Evolutionary conservation across 441 rosid species (phyloP).

Genomic region (Pelargonium australe): DNA sequence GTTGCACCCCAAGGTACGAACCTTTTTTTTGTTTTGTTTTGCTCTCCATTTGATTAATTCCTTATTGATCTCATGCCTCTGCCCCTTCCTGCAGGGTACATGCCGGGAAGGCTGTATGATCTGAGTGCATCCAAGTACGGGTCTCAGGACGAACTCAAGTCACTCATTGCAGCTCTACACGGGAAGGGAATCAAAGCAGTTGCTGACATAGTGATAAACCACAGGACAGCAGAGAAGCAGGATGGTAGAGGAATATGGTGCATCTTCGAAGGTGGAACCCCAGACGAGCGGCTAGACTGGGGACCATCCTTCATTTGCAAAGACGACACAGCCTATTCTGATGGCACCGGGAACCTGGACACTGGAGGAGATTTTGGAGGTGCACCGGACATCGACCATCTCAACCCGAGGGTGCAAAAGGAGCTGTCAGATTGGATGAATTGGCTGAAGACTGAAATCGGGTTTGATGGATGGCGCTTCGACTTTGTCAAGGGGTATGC

Average conservation of each 20-base stretch:
- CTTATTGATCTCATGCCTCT: no score
- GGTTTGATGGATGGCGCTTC: constrained; percentile 78
- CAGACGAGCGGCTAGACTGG: constrained; percentile 72
- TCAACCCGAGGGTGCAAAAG: constrained; percentile 50
- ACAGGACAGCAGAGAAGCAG: constrained; percentile 66
- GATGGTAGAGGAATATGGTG: constrained; percentile 60
- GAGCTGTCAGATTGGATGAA: constrained; percentile 85
- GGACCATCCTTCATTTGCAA: constrained; percentile 65
- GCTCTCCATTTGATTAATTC: no score
- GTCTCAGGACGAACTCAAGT: constrained; percentile 45
- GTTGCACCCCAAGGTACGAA: constrained; percentile 37
- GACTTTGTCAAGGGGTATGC: constrained; percentile 68
- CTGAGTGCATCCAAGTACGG: constrained; percentile 66
- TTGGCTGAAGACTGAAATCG: constrained; percentile 65
- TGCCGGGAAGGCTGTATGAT: constrained; percentile 84
- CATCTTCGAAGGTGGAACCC: constrained; percentile 77
- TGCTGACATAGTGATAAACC: constrained; percentile 83
- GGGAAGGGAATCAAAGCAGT: constrained; percentile 54
- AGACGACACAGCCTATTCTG: constrained; percentile 35
- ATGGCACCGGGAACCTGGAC: constrained; percentile 66
- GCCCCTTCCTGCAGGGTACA: constrained; percentile 43
- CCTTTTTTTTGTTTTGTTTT: no score
- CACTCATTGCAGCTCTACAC: constrained; percentile 41
- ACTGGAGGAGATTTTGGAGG: constrained; percentile 37
- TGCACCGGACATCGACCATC: constrained; percentile 83